phyloP scores from a whole-genome alignment of 2,329 filamentous ascomycete genomes.

The Xylaria polymorpha region DNA sequence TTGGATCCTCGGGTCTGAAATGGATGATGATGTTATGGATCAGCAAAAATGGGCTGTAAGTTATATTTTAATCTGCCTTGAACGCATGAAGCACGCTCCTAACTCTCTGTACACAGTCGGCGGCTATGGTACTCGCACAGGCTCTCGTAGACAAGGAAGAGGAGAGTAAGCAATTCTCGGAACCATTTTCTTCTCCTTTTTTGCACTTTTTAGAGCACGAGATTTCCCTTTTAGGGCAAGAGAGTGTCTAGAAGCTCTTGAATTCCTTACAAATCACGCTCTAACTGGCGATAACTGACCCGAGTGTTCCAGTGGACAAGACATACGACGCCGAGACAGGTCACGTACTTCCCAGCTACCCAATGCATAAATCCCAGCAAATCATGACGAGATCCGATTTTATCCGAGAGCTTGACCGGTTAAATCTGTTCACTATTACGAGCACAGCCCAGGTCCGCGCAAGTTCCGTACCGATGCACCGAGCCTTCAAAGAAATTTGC shows the following conservation, averaged over 20 bases:
- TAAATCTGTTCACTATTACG: slow-evolving; percentile 96
- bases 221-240: too few species aligned
- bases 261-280: too few species aligned
- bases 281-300: too few species aligned
- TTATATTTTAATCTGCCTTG: slow-evolving; percentile 40
- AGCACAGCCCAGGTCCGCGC: slow-evolving; percentile 87
- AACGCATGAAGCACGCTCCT: slow-evolving; percentile 5
- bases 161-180: slow-evolving; percentile 51
- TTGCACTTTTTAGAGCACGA: too few species aligned
- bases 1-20: slow-evolving; percentile 78
- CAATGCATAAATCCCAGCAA: slow-evolving; percentile 84
- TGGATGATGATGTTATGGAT: slow-evolving; percentile 98
- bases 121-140: slow-evolving; percentile 91
- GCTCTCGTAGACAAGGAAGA: slow-evolving; percentile 87
- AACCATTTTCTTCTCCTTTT: too few species aligned
- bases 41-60: slow-evolving; percentile 93
- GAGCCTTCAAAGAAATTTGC: slow-evolving; percentile 89
- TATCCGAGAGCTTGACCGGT: slow-evolving; percentile 89
- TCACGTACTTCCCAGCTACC: slow-evolving; percentile 82
- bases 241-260: too few species aligned
- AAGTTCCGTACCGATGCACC: slow-evolving; percentile 95
- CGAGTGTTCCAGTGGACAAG: slow-evolving; percentile 56
- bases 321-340: slow-evolving; percentile 74
- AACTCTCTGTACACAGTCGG: slow-evolving; percentile 67
- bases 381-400: slow-evolving; percentile 98